These are phyloP conservation scores for Paramarasmius palmivorus DNA, from an alignment of 1,284 basidiomycete genomes.

Conservation along the genomic window DNA sequence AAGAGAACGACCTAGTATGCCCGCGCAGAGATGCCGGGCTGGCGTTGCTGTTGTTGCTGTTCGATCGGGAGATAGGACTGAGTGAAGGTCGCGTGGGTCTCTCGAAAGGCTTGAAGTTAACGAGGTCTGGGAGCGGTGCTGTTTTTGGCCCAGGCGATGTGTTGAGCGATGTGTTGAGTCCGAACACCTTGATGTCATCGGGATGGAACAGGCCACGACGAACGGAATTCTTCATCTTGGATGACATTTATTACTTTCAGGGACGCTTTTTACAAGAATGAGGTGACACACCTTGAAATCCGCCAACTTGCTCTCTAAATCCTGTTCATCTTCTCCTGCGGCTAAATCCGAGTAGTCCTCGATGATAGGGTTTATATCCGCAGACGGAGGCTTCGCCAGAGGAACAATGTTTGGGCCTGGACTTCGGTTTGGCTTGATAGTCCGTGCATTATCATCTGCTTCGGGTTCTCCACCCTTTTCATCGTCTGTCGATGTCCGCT, in stretches of 20 bases:
- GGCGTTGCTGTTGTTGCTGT: not conserved
- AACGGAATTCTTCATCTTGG: conserved; percentile 68
- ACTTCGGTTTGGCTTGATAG: conserved; percentile 73
- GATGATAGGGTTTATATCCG: conserved; percentile 63
- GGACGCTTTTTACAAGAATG: conserved; percentile 4
- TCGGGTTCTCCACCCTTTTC: conserved; percentile 41
- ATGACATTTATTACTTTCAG: not conserved
- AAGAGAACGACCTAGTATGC: conserved; percentile 59
- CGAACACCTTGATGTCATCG: conserved; percentile 79
- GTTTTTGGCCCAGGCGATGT: conserved; percentile 40
- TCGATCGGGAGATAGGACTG: not conserved
- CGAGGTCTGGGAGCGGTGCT: conserved; percentile 9
- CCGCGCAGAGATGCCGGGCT: conserved; percentile 14
- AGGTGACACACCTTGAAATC: conserved; percentile 68
- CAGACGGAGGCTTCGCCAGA: conserved; percentile 59
- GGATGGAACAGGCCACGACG: conserved; percentile 82
- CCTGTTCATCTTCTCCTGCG: conserved; percentile 70
- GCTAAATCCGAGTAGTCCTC: conserved; percentile 92
- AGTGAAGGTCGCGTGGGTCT: not conserved
- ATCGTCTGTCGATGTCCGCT: conserved; percentile 54
- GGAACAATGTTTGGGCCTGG: conserved; percentile 55
- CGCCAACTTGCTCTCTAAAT: conserved; percentile 74
- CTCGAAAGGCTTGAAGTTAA: not conserved
- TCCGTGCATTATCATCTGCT: conserved; percentile 72
- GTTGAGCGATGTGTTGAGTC: conserved; percentile 32